Evolutionary conservation across 2,329 filamentous ascomycete genomes (phyloP), one percentile per base, ranked within the genome.

Genomic region (Phaeosphaeriaceae sp.): DNA sequence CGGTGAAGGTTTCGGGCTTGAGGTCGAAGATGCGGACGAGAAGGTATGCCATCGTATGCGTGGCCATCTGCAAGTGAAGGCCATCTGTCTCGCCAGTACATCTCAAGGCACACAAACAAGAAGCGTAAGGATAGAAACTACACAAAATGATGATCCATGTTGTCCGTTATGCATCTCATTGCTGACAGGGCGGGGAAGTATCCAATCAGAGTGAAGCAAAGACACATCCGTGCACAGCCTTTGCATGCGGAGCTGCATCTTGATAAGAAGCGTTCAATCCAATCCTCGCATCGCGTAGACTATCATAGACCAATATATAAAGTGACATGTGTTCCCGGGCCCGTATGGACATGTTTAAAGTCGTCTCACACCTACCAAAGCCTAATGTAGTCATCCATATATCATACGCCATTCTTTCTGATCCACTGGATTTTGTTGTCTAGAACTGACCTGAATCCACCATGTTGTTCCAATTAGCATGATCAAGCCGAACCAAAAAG

Each of bases 401-500:
- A n/a, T n/a, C n/a, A n/a, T n/a, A n/a, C n/a, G n/a, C n/a, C n/a
- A n/a, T n/a, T n/a, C n/a, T n/a, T n/a, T n/a, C n/a, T n/a, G n/a
- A n/a, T n/a, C n/a, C n/a, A n/a, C n/a, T n/a, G n/a, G n/a, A n/a
- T 28, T 28, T 4, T 28, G 9, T 28, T 28, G 26, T 28, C 26
- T 28, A 28, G 9, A 28, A 9, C 9, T 28, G 26, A 9, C 26
- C 26, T 28, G 26, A 28, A 28, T 28, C 26, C 26, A 28, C 26
- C 26, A 28, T 5, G 26, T 74, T 76, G 52, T 68, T 75, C 73
- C 72, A 76, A n/a, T 73, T 74, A n/a, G 73, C 74, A 49, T 75
- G 71, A 61, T 77, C 74, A 52, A 77, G 43, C 75, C 75, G 77
- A 35, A 69, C 71, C 49, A 77, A 53, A 59, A 77, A 77, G 28